phyloP scores from a whole-genome alignment of 495 filamentous ascomycete species.

The Tetracladium setigerum region DNA sequence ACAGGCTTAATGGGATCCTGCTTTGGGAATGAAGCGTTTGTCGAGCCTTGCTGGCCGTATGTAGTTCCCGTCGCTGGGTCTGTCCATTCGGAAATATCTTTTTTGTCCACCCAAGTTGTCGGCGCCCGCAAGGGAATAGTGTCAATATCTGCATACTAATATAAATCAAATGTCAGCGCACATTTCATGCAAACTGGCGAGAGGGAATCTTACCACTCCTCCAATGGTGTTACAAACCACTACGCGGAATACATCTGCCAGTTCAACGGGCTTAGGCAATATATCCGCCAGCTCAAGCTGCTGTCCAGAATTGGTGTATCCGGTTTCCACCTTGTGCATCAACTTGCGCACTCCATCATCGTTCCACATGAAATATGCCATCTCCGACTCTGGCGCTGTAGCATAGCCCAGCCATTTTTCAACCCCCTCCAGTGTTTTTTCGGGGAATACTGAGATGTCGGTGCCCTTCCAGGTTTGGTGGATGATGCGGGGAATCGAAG shows the following conservation, averaged over 20 bases:
- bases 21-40: neutral
- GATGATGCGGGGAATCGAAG: constrained; percentile 16
- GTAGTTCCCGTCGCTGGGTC: constrained; percentile 9
- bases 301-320: neutral
- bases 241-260: constrained; percentile 17
- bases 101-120: constrained; percentile 11
- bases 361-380: constrained; percentile 19
- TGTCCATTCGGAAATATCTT: constrained; percentile 9
- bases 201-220: neutral
- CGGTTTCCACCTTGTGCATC: neutral
- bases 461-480: constrained; percentile 22
- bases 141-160: constrained; percentile 13
- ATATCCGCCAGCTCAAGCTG: constrained; percentile 8
- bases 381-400: neutral
- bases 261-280: constrained; percentile 9
- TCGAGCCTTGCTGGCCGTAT: neutral
- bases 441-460: constrained; percentile 10
- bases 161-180: too few species aligned
- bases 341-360: constrained; percentile 13
- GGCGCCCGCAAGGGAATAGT: constrained; percentile 14
- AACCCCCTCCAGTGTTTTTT: constrained; percentile 8
- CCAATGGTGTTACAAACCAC: constrained; percentile 14
- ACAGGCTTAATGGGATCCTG: neutral
- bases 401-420: constrained; percentile 15
- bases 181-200: too few species aligned